Evolutionary conservation across 2,329 filamentous ascomycete genomes (phyloP).

Genomic region (Xylariaceae sp.): DNA sequence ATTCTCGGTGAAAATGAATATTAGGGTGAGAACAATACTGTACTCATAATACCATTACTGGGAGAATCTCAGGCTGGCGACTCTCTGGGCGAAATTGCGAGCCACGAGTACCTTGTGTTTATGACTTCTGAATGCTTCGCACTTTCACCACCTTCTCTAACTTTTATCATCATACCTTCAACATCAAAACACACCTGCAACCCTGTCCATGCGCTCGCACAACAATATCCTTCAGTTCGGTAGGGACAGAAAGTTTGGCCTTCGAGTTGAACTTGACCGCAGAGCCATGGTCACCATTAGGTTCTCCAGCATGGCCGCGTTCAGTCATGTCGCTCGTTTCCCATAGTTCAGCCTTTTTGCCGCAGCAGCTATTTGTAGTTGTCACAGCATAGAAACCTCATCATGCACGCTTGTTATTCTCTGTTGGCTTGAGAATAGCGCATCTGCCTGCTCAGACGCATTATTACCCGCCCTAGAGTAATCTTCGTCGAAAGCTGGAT

Average conservation of each 20-base stretch:
- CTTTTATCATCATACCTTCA: constrained; percentile 13
- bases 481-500: constrained; percentile 2
- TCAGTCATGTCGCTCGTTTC: constrained; percentile 7
- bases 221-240: constrained; percentile 17
- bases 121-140: too few relatives aligned
- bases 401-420: constrained; percentile 15
- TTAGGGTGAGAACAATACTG: too few relatives aligned
- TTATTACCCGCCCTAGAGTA: neutral
- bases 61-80: too few relatives aligned
- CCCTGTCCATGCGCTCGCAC: constrained; percentile 5
- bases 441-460: neutral
- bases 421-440: neutral
- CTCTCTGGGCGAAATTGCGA: too few relatives aligned
- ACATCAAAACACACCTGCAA: constrained; percentile 14
- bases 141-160: constrained; percentile 15
- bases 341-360: neutral
- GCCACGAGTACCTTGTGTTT: too few relatives aligned
- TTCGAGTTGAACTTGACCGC: constrained; percentile 16
- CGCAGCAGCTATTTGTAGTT: too few relatives aligned
- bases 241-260: constrained; percentile 33
- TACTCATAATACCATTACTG: too few relatives aligned
- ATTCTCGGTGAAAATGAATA: too few relatives aligned
- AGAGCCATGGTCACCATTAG: constrained; percentile 5
- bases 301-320: neutral
- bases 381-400: constrained; percentile 11